Evolutionary conservation across 2,329 filamentous ascomycete genomes (phyloP).

Genomic region (Verticillium zaregamsianum): DNA sequence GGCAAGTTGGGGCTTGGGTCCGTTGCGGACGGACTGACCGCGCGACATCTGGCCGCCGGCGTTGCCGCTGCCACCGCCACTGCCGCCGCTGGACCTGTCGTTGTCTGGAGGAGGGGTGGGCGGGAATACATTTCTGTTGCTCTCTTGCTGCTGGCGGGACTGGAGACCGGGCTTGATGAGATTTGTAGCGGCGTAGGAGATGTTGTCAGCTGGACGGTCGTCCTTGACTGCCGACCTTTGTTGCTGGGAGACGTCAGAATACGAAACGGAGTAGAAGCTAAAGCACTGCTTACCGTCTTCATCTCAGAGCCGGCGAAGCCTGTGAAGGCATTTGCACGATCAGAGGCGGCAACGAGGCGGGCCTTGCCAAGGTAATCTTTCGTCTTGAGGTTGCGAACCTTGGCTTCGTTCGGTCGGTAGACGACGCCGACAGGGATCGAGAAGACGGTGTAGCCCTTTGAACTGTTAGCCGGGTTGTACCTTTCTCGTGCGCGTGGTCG

Average conservation of each 20-base stretch:
- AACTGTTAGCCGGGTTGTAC: neutral
- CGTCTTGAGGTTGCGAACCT: slow-evolving; percentile 95
- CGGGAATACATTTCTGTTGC: slow-evolving; percentile 80
- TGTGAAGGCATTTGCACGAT: slow-evolving; percentile 74
- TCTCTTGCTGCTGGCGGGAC: slow-evolving; percentile 80
- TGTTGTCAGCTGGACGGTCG: slow-evolving; percentile 75
- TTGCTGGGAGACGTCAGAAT: slow-evolving; percentile 11
- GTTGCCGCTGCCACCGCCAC: neutral
- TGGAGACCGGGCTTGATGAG: slow-evolving; percentile 82
- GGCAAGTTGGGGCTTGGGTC: slow-evolving; percentile 56
- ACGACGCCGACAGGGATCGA: slow-evolving; percentile 95
- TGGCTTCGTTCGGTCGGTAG: slow-evolving; percentile 93
- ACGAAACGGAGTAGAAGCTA: neutral
- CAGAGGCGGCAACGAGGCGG: slow-evolving; percentile 83
- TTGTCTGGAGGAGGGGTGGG: slow-evolving; percentile 97
- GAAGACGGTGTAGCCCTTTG: slow-evolving; percentile 93
- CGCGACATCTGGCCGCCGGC: slow-evolving; percentile 37
- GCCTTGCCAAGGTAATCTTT: slow-evolving; percentile 98
- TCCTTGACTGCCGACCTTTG: slow-evolving; percentile 53
- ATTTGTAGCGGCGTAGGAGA: slow-evolving; percentile 90
- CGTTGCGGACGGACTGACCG: slow-evolving; percentile 57
- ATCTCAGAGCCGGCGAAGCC: slow-evolving; percentile 77
- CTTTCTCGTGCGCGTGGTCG: neutral
- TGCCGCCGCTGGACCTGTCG: slow-evolving; percentile 51
- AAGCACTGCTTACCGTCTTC: slow-evolving; percentile 54